Conservation (phyloP, 1,139 yeast genomes). For the Candida glucosophila region DNA sequence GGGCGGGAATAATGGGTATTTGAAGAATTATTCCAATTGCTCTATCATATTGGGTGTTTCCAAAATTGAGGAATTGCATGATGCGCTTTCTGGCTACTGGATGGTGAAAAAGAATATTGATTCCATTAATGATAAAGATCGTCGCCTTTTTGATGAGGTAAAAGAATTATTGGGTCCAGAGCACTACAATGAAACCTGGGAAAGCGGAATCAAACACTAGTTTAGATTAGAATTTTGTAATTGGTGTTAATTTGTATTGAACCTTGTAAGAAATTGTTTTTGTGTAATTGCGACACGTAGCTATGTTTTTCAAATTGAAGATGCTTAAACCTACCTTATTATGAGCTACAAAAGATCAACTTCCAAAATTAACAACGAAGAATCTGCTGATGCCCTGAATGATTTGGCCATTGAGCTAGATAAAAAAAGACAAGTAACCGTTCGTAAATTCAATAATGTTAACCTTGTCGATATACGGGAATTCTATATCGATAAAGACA, state of each 20-base stretch:
- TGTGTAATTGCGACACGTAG: too few relatives aligned
- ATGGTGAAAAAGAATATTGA: constrained; percentile 28
- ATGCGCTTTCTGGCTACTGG: constrained; percentile 55
- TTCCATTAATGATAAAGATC: constrained; percentile 30
- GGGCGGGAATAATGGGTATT: constrained; percentile 5
- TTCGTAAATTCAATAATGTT: constrained; percentile 57
- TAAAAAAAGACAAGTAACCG: constrained; percentile 61
- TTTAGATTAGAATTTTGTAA: too few relatives aligned
- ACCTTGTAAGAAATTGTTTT: too few relatives aligned
- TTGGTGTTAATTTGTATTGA: too few relatives aligned
- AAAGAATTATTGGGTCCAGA: constrained; percentile 39
- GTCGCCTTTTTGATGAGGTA: constrained; percentile 33
- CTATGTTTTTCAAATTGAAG: too few relatives aligned
- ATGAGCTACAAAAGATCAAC: constrained; percentile 7
- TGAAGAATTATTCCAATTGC: constrained; percentile 28
- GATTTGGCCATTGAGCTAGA: constrained; percentile 34
- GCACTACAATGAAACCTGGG: constrained; percentile 64
- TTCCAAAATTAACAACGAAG: constrained; percentile 5
- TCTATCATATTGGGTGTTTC: constrained; percentile 74
- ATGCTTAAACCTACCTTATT: too few relatives aligned
- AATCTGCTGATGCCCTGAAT: constrained; percentile 6
- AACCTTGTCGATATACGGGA: constrained; percentile 75
- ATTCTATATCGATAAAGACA: constrained; percentile 54
- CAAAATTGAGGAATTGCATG: constrained; percentile 48
- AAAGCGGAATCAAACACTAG: constrained; percentile 39